phyloP scores from a whole-genome alignment of 768 basidiomycete species.

The Thelephora aurantiotincta region DNA sequence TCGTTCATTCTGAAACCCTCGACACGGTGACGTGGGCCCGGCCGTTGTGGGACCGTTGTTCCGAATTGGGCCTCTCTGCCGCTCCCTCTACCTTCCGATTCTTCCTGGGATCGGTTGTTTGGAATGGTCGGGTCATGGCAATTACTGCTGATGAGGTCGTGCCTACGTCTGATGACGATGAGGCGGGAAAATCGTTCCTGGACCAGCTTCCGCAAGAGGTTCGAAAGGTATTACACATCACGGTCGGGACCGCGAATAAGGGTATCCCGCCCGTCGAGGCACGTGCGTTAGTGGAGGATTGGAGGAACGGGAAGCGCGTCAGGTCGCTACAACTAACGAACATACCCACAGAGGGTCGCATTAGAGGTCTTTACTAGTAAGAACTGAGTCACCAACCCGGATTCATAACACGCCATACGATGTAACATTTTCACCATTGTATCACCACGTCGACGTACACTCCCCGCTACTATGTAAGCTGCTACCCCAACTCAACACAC shows the following conservation, averaged over 20 bases:
- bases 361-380: slow-evolving; percentile 11
- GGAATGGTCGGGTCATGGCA: slow-evolving; percentile 74
- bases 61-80: slow-evolving; percentile 21
- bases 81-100: slow-evolving; percentile 45
- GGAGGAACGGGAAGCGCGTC: slow-evolving; percentile 20
- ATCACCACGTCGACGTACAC: no score
- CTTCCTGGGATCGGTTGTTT: slow-evolving; percentile 47
- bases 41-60: slow-evolving; percentile 39
- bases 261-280: slow-evolving; percentile 56
- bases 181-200: slow-evolving; percentile 33
- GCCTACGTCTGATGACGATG: slow-evolving; percentile 17
- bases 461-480: no score
- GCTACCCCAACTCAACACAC: no score
- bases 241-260: slow-evolving; percentile 56
- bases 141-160: slow-evolving; percentile 53
- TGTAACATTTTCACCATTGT: no score
- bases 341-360: slow-evolving; percentile 16
- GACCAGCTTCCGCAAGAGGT: slow-evolving; percentile 30
- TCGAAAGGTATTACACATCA: slow-evolving; percentile 57
- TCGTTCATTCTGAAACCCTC: slow-evolving; percentile 56
- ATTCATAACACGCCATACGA: no score
- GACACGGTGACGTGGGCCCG: slow-evolving; percentile 9
- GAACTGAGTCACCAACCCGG: no score
- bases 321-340: slow-evolving; percentile 16
- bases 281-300: slow-evolving; percentile 42